Percentiles rank a stretch among this genome's conserved stretches.
phyloP scores from a whole-genome alignment of 2,329 filamentous ascomycete species.

The Trichophyton mentagrophytes region DNA sequence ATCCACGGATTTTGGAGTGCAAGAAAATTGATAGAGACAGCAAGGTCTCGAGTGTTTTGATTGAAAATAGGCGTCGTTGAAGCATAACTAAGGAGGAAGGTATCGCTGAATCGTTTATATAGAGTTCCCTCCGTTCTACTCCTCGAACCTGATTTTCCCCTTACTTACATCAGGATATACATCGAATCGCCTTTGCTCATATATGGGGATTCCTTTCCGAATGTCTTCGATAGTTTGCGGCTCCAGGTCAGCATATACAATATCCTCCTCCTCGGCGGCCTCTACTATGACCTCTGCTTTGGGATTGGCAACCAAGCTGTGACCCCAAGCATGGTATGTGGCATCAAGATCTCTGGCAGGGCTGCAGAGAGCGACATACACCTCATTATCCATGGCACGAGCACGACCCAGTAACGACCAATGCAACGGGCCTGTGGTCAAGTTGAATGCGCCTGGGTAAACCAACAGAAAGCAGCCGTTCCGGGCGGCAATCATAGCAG shows the following conservation, averaged over 20 bases:
- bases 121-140: slow-evolving; percentile 13
- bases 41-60: not conserved
- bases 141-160: slow-evolving; percentile 37
- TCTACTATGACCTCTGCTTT: slow-evolving; percentile 71
- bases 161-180: slow-evolving; percentile 83
- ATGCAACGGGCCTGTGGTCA: slow-evolving; percentile 81
- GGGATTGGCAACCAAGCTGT: slow-evolving; percentile 78
- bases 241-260: slow-evolving; percentile 60
- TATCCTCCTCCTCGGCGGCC: slow-evolving; percentile 64
- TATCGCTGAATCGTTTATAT: too few relatives aligned
- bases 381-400: slow-evolving; percentile 82
- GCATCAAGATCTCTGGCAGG: slow-evolving; percentile 69
- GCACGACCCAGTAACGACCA: slow-evolving; percentile 76
- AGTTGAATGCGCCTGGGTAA: slow-evolving; percentile 95
- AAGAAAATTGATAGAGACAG: too few relatives aligned
- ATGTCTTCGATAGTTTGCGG: slow-evolving; percentile 58
- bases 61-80: not conserved
- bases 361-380: slow-evolving; percentile 86
- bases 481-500: slow-evolving; percentile 77
- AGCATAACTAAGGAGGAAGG: not conserved
- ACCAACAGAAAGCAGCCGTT: slow-evolving; percentile 76
- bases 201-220: slow-evolving; percentile 71
- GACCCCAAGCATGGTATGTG: slow-evolving; percentile 80
- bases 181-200: slow-evolving; percentile 78
- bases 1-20: not conserved